Evolutionary conservation across 805 yeast genomes (phyloP).

Genomic region (Starmera dryadoides): DNA sequence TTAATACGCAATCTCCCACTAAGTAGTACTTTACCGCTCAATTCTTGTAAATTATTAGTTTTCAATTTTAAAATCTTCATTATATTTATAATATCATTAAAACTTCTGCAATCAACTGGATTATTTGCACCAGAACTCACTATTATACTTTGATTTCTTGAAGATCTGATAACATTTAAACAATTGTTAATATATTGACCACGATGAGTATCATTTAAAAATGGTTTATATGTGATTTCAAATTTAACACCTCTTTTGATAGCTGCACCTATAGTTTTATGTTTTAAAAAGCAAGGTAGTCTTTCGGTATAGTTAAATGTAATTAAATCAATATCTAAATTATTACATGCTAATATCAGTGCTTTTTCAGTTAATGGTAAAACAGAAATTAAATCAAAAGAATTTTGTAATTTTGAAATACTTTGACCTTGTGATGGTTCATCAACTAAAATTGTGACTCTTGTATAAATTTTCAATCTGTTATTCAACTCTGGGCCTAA

Average conservation of each 20-base stretch:
- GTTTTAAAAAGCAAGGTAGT: constrained; percentile 72
- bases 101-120: constrained; percentile 54
- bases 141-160: constrained; percentile 74
- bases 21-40: constrained; percentile 57
- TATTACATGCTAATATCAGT: constrained; percentile 63
- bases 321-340: constrained; percentile 74
- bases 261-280: constrained; percentile 79
- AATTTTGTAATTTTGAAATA: constrained; percentile 29
- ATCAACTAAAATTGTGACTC: constrained; percentile 70
- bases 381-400: constrained; percentile 77
- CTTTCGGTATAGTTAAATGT: constrained; percentile 61
- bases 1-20: constrained; percentile 69
- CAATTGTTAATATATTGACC: constrained; percentile 65
- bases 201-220: constrained; percentile 40
- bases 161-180: constrained; percentile 69
- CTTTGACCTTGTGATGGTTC: constrained; percentile 75
- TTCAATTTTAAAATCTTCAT: constrained; percentile 67
- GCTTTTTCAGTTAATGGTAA: constrained; percentile 78
- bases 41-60: constrained; percentile 35
- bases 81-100: constrained; percentile 61
- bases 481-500: constrained; percentile 15
- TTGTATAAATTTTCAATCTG: constrained; percentile 46
- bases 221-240: constrained; percentile 64
- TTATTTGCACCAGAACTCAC: constrained; percentile 67
- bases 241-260: constrained; percentile 74